Base-by-base conservation (phyloP, 352 stramenopile genomes). In the Globisporangium spiculum region DNA sequence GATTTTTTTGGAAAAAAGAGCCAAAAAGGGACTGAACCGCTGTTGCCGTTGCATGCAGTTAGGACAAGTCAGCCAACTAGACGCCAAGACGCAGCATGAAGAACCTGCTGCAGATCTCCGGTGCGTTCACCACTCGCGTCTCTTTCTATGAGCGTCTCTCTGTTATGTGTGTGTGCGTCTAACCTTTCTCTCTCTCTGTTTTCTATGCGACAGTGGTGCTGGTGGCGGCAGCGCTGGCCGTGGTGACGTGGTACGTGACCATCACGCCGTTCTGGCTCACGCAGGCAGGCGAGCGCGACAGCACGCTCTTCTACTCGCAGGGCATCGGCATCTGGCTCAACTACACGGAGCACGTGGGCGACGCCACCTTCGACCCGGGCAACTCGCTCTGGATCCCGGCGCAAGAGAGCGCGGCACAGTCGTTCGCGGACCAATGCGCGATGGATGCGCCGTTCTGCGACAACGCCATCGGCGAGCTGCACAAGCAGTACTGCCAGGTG, bases 301-400 rank as follows among this genome's bases (percentile, higher is more conserved):
- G 26, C 36, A 55, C 54, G 14, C 46, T 83, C n/a, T 86, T 84
- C 68, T 94, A 94, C 75, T 84, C 86, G 36, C 86, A 94, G 70
- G 86, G 86, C 59, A 80, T 94, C 56, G 86, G 86, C 1, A 67
- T 94, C 22, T 94, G 86, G 86, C 83, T 91, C 65, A 94, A 94
- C 70, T 94, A 86, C 74, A 94, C 86, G 3, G 80, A 91, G 65
- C 86, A 92, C 60, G 81, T 89, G 32, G 86, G 86, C 30, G 86
- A 89, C 57, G 66, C 73, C 5, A 71, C 56, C 53, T 94, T 89
- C 50, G 86, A 92, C 46, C 86, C 86, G 1, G 81, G 84, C 44
- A 94, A 94, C 63, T 91, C 86, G 50, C 77, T 94, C 27, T 94
- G 86, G 86, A 73, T 91, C 18, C 86, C 86, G 20, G 72, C 78